Evolutionary conservation across 1,284 basidiomycete species (phyloP), one percentile per base, ranked within the genome.

Genomic region (Tylopilus sp.): DNA sequence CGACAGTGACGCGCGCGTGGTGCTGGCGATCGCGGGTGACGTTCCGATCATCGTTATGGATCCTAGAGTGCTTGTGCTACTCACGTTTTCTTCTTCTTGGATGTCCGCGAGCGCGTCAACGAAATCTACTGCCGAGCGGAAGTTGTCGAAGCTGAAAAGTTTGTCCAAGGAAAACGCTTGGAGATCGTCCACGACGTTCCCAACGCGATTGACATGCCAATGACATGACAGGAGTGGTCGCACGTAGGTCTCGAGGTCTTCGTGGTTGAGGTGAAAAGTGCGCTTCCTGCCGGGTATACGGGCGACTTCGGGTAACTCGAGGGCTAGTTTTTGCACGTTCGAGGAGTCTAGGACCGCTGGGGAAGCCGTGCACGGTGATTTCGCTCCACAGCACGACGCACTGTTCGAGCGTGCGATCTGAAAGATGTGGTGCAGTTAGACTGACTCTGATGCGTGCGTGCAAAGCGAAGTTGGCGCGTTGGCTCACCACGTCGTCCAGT

Each of bases 171-270:
- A 54, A 33, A 53, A 51, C 50, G 54, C 55, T 36, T 55, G 49
- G 18, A 38, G 38, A 37, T 47, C 49, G 4, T 41, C 46, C 33
- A 31, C 31, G 31, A 21, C 53, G 6, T 37, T 39, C 5, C 45
- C 48, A 2, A 64, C 38, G 28, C 29, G 55, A 34, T 39, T 52
- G 34, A 70, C 53, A 18, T 60, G 54, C 74, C 73, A 75, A 12
- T 60, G 63, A 18, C 58, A 59, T 13, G 52, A 47, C 51, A 73
- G 60, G 2, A 75, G 58, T 0, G 67, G 65, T 18, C 31, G 38
- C 16, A 73, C 55, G 41, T 62, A 70, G 8, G 45, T 55, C 36
- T 58, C 56, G 11, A 73, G 59, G 34, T 74, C 69, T 11, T 55
- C 57, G 6, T 60, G 58, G 28, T 44, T 41, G 45, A 71, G 50